Evolutionary conservation across 768 basidiomycete species (phyloP).

Genomic region (Lyophyllum atratum): DNA sequence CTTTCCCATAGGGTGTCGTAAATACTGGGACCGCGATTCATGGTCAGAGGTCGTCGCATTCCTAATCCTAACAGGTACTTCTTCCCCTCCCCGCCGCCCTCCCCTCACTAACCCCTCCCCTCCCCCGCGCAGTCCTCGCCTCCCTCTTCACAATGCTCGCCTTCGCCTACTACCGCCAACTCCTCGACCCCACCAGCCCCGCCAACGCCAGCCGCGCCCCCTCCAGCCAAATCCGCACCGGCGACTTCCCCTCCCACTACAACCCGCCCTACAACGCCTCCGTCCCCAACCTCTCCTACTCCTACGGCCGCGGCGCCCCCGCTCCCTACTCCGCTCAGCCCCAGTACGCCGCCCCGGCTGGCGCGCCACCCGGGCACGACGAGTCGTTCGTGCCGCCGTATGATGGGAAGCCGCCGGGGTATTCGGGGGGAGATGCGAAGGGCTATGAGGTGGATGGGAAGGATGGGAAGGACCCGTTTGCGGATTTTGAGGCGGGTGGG

Average conservation of each 20-base stretch:
- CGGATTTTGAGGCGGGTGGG: slow-evolving; percentile 43
- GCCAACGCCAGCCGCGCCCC: slow-evolving; percentile 54
- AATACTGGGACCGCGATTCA: slow-evolving; percentile 62
- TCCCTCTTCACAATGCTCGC: slow-evolving; percentile 65
- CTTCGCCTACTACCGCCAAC: slow-evolving; percentile 75
- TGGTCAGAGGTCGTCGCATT: slow-evolving; percentile 69
- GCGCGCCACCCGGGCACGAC: slow-evolving; percentile 45
- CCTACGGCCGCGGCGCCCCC: slow-evolving; percentile 27
- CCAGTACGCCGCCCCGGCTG: slow-evolving; percentile 50
- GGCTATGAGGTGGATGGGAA: slow-evolving; percentile 42
- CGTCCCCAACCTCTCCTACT: slow-evolving; percentile 30
- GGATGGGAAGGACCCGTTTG: slow-evolving; percentile 54
- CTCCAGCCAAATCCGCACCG: slow-evolving; percentile 35
- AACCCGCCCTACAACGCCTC: slow-evolving; percentile 59
- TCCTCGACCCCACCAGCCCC: slow-evolving; percentile 64
- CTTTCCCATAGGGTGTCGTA: slow-evolving; percentile 55
- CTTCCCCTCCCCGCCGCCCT: neutral
- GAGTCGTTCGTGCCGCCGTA: slow-evolving; percentile 39
- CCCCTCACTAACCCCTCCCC: neutral
- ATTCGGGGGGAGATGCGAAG: slow-evolving; percentile 34
- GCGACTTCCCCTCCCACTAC: slow-evolving; percentile 51
- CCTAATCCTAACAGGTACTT: slow-evolving; percentile 59
- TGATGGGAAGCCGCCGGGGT: slow-evolving; percentile 49
- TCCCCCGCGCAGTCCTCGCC: slow-evolving; percentile 45
- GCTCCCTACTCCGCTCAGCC: slow-evolving; percentile 26